phyloP scores from a whole-genome alignment of 345 rosid genomes.

The Boechera retrofracta region DNA sequence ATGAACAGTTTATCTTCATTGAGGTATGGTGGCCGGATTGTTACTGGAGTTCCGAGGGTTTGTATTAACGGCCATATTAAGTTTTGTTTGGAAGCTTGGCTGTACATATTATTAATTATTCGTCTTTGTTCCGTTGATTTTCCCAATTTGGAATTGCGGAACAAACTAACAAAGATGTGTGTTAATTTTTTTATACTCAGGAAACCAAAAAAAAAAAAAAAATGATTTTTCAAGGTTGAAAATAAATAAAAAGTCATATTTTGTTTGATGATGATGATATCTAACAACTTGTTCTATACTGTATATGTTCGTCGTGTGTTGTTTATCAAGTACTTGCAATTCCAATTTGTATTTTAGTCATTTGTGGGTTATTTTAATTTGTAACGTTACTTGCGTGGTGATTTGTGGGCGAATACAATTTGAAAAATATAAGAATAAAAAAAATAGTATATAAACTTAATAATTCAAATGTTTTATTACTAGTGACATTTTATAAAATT shows the following conservation, averaged over 20 bases:
- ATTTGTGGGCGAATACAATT: no score
- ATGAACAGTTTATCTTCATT: constrained; percentile 43
- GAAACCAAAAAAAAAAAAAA: neutral
- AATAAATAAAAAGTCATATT: constrained; percentile 5
- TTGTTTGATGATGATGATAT: constrained; percentile 12
- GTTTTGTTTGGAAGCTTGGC: neutral
- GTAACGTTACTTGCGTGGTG: no score
- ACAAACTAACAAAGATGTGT: constrained; percentile 1
- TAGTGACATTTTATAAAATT: neutral
- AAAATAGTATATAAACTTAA: no score
- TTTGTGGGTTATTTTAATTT: no score
- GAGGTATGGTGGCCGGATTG: constrained; percentile 50
- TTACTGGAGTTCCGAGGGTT: constrained; percentile 40
- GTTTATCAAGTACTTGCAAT: no score
- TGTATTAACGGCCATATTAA: constrained; percentile 23
- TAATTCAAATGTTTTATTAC: neutral
- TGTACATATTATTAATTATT: neutral
- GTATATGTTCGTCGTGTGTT: no score
- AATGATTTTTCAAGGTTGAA: neutral
- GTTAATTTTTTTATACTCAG: neutral
- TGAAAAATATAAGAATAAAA: no score
- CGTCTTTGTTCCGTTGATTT: no score
- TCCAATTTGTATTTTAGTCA: no score
- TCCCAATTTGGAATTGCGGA: neutral
- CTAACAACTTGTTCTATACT: no score